Conservation (phyloP, 345 rosid species). For the Syzygium jambos region DNA sequence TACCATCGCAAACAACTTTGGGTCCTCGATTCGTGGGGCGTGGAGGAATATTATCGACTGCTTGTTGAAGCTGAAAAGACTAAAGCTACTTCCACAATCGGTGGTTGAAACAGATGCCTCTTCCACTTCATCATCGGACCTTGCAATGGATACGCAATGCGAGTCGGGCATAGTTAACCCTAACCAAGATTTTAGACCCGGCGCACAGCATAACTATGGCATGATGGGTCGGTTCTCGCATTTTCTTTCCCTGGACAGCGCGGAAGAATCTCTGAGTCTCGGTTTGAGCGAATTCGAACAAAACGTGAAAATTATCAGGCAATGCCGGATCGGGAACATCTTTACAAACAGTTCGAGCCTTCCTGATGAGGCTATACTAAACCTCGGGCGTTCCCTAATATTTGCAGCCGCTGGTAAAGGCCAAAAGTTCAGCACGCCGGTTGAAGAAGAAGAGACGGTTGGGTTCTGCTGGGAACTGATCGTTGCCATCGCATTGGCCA, state of each 20-base stretch:
- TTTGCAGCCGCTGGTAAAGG: constrained; percentile 94
- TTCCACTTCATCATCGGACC: constrained; percentile 16
- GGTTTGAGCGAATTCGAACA: constrained; percentile 90
- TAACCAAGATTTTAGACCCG: constrained; percentile 28
- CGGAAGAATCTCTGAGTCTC: constrained; percentile 64
- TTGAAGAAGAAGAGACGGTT: constrained; percentile 86
- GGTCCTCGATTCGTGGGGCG: constrained; percentile 69
- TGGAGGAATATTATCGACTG: constrained; percentile 93
- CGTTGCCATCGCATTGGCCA: constrained; percentile 32
- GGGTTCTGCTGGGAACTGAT: constrained; percentile 83
- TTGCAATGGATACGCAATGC: constrained; percentile 10
- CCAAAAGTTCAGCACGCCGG: constrained; percentile 81
- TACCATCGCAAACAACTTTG: constrained; percentile 73
- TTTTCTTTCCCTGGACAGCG: constrained; percentile 61
- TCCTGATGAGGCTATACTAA: constrained; percentile 42
- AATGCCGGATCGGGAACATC: constrained; percentile 67
- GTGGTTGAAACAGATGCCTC: constrained; percentile 44
- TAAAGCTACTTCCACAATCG: constrained; percentile 79
- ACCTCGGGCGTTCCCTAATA: constrained; percentile 71
- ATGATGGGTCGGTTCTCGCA: constrained; percentile 58
- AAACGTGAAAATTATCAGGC: constrained; percentile 74
- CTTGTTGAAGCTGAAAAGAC: constrained; percentile 74
- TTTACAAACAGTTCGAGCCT: constrained; percentile 51
- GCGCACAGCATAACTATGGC: constrained; percentile 23
- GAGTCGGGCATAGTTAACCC: constrained; percentile 30